Conservation (phyloP, 176 grass and related monocot species). For the Musa acuminata region DNA sequence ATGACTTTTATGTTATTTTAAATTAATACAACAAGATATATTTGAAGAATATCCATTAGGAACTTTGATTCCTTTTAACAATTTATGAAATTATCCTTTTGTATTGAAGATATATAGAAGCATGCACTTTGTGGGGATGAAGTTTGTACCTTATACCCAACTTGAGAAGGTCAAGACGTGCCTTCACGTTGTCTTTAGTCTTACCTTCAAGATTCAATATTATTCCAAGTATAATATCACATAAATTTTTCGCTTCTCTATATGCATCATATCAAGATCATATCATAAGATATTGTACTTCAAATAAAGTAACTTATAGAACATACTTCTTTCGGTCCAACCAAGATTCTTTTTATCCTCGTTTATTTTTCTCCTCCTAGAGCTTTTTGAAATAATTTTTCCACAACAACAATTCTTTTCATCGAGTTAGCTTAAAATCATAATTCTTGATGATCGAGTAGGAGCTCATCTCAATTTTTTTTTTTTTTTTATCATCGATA, state of each 20-base stretch:
- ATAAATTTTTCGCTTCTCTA: background rate
- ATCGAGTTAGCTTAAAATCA: background rate
- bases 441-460: too few species aligned
- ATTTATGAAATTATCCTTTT: background rate
- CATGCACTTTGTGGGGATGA: background rate
- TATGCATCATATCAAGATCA: background rate
- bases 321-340: background rate
- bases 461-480: too few species aligned
- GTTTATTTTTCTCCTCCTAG: background rate
- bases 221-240: background rate
- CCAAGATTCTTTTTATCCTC: too few species aligned
- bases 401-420: background rate
- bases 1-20: too few species aligned
- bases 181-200: background rate
- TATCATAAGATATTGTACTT: background rate
- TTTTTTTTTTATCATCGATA: too few species aligned
- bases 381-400: background rate
- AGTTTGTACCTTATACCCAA: background rate
- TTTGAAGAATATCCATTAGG: background rate
- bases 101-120: background rate
- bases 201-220: background rate
- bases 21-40: background rate
- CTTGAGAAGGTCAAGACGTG: background rate
- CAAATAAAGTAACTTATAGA: background rate
- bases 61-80: background rate